phyloP scores from a whole-genome alignment of 2,329 filamentous ascomycete genomes.

The Pyrenochaeta sp. region DNA sequence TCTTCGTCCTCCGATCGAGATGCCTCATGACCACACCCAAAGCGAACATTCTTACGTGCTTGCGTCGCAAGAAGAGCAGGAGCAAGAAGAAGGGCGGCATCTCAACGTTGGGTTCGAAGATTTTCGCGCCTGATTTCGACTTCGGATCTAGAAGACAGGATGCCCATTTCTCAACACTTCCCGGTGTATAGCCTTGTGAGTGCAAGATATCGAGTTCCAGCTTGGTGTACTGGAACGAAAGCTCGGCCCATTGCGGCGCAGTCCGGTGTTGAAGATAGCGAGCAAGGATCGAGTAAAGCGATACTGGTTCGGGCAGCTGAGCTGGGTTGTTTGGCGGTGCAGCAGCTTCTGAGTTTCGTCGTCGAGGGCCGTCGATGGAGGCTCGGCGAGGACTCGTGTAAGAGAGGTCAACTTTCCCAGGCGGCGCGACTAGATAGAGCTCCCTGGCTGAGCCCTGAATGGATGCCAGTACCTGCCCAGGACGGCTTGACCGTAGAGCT shows the following conservation, averaged over 20 bases:
- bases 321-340: neutral
- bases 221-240: conserved; percentile 19
- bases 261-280: conserved; percentile 31
- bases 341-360: neutral
- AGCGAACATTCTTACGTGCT: conserved; percentile 27
- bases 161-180: conserved; percentile 36
- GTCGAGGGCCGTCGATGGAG: neutral
- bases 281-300: conserved; percentile 38
- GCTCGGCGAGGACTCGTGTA: conserved; percentile 7
- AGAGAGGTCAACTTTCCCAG: conserved; percentile 23
- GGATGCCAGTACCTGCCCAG: conserved; percentile 28
- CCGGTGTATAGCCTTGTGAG: conserved; percentile 21
- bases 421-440: conserved; percentile 24
- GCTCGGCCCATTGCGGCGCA: conserved; percentile 1
- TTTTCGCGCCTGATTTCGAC: conserved; percentile 25
- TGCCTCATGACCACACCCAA: conserved; percentile 37
- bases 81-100: conserved; percentile 43
- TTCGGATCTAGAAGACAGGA: conserved; percentile 22
- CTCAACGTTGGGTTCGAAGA: conserved; percentile 22
- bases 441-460: conserved; percentile 23
- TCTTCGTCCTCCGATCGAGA: conserved; percentile 22
- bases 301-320: conserved; percentile 13
- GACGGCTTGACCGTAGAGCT: conserved; percentile 27
- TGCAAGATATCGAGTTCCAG: conserved; percentile 30
- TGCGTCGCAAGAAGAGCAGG: conserved; percentile 42